Base-by-base conservation (phyloP, 2,329 filamentous ascomycete species). In the Nemania sp. region DNA sequence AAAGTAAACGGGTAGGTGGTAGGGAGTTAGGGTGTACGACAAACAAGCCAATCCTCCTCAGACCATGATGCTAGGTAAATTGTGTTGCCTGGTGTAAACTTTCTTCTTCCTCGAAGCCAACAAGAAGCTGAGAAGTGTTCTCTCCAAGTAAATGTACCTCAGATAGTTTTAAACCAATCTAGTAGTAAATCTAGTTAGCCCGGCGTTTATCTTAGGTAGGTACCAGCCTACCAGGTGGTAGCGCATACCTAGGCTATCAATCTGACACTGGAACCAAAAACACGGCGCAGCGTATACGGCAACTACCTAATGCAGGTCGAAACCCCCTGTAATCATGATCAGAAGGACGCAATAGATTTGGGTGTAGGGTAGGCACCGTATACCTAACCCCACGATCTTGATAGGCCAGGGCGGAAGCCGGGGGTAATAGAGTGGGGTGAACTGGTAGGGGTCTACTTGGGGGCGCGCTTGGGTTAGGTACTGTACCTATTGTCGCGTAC, bases 91-190 rank as follows among this genome's bases (percentile, higher is more conserved):
- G 57, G 64, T 45, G 64, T 45, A 24, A 57, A 66, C 47, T 54
- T 38, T 58, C 54, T 38, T 58, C 54, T 61, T 41, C 20, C 29
- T 51, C 43, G 51, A 68, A 57, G 32, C 64, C 69, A 71, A 71
- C 69, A 26, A 68, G 62, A 67, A 63, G 38, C 49, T 32, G 69
- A 71, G 45, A 71, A 70, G 69, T 73, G 71, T 73, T 73, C 70
- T 70, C 66, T 61, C 57, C 24, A 38, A 22, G 26, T 2, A 13
- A 3, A 41, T n/a, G n/a, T n/a, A n/a, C n/a, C n/a, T n/a, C n/a
- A 22, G 24, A 24, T 38, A 53, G 56, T 26, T 27, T 49, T 29
- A 38, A 43, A 18, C 52, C 20, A 53, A 43, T 22, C 7, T 32
- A 29, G 27, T 26, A 43, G 15, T 61, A 32, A 53, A 43, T 22